These are phyloP conservation scores for Beauveria sp. DNA, from an alignment of 2,329 filamentous ascomycete genomes.

Conservation along the genomic window DNA sequence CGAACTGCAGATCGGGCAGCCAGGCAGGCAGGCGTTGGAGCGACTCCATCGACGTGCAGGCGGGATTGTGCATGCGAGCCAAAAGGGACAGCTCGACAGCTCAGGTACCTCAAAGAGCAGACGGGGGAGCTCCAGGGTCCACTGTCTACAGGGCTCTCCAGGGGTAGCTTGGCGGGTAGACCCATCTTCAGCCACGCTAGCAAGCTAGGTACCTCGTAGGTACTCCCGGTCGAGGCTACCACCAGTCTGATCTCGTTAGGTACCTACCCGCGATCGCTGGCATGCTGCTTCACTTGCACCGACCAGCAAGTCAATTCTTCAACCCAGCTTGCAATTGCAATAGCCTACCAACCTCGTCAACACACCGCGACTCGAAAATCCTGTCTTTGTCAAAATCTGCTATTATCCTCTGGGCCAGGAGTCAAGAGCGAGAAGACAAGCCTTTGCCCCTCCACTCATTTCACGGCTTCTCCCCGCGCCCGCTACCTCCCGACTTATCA, in stretches of 20 bases:
- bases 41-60: slow-evolving; percentile 1
- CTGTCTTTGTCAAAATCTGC: neutral
- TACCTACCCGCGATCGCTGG: no score
- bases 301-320: neutral
- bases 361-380: neutral
- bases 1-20: neutral
- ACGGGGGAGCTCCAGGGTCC: no score
- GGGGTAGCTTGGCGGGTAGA: slow-evolving; percentile 5
- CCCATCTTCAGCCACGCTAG: neutral
- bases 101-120: neutral
- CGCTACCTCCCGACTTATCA: no score
- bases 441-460: neutral
- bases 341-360: neutral
- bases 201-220: no score
- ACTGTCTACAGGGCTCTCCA: neutral
- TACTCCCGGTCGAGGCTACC: neutral
- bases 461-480: neutral
- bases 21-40: neutral
- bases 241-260: neutral
- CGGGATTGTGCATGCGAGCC: slow-evolving; percentile 3
- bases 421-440: neutral
- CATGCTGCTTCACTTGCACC: neutral
- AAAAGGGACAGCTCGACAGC: neutral
- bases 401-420: neutral
- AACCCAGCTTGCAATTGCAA: neutral